Evolutionary conservation across 768 basidiomycete species (phyloP).

Genomic region (Solioccasus polychromus): DNA sequence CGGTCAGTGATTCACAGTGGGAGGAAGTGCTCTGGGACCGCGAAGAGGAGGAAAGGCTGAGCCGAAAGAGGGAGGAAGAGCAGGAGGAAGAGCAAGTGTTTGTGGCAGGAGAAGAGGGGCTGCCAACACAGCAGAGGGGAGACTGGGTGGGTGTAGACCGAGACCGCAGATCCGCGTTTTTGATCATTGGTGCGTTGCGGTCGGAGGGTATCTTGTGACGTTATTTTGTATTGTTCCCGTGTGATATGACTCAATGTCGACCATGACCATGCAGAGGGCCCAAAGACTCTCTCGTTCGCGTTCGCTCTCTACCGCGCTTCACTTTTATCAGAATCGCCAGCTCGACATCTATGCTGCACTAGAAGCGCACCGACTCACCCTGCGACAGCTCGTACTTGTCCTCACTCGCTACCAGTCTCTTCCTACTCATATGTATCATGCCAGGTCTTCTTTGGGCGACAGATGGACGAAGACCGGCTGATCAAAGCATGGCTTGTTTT

Average conservation of each 20-base stretch:
- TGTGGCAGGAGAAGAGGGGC: conserved; percentile 56
- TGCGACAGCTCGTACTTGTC: conserved; percentile 69
- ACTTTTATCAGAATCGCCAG: conserved; percentile 83
- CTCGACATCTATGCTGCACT: conserved; percentile 78
- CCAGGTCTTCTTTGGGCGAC: conserved; percentile 84
- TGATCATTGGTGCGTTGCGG: conserved; percentile 73
- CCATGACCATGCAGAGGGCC: conserved; percentile 27
- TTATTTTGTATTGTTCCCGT: background rate
- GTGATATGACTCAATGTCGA: conserved; percentile 1
- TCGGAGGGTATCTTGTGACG: conserved; percentile 65
- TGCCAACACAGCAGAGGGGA: conserved; percentile 45
- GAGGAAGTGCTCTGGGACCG: conserved; percentile 77
- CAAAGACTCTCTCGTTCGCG: conserved; percentile 19
- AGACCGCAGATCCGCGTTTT: conserved; percentile 74
- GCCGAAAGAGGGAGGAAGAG: conserved; percentile 18
- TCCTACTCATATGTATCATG: conserved; percentile 5
- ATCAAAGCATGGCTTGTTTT: conserved; percentile 52
- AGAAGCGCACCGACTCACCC: conserved; percentile 66
- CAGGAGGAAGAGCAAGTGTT: conserved; percentile 52
- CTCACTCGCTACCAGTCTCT: background rate
- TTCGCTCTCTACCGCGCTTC: conserved; percentile 41
- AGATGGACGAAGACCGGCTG: conserved; percentile 74
- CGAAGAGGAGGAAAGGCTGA: conserved; percentile 53
- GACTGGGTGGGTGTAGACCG: conserved; percentile 81
- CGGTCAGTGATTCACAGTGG: conserved; percentile 76